phyloP scores from a whole-genome alignment of 2,329 filamentous ascomycete genomes.

The Xylaria sp. region DNA sequence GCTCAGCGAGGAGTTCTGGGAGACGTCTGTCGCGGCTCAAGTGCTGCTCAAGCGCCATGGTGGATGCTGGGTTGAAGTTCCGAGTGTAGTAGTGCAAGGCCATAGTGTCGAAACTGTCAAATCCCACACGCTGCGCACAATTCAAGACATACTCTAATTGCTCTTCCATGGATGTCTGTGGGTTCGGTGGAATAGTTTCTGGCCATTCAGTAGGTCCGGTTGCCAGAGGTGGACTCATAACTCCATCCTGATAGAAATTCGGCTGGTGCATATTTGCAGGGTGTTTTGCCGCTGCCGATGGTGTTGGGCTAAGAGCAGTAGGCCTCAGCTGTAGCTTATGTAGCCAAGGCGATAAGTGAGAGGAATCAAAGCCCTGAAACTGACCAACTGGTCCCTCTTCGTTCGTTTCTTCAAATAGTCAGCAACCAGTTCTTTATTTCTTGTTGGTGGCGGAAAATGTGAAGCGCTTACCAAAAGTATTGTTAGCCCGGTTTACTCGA shows the following conservation, averaged over 20 bases:
- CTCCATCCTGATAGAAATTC: background rate
- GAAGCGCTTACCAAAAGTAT: conserved; percentile 10
- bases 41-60: conserved; percentile 16
- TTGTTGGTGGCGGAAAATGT: no score
- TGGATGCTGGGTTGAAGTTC: conserved; percentile 23
- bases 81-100: conserved; percentile 24
- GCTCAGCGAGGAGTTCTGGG: conserved; percentile 23
- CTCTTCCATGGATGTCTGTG: conserved; percentile 22
- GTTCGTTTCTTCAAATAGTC: conserved; percentile 8
- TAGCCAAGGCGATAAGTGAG: conserved; percentile 9
- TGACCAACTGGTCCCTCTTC: background rate
- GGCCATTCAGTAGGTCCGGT: conserved; percentile 3
- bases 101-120: conserved; percentile 27
- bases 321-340: conserved; percentile 3
- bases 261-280: background rate
- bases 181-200: background rate
- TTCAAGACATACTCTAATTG: conserved; percentile 23
- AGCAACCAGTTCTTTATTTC: no score
- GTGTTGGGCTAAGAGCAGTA: background rate
- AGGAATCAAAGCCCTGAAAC: conserved; percentile 7
- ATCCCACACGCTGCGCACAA: conserved; percentile 25
- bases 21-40: conserved; percentile 19
- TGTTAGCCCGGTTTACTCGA: background rate
- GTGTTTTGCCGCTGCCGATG: background rate
- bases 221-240: background rate